phyloP scores from a whole-genome alignment of 2,329 filamentous ascomycete genomes.

The Neonectria faginata region DNA sequence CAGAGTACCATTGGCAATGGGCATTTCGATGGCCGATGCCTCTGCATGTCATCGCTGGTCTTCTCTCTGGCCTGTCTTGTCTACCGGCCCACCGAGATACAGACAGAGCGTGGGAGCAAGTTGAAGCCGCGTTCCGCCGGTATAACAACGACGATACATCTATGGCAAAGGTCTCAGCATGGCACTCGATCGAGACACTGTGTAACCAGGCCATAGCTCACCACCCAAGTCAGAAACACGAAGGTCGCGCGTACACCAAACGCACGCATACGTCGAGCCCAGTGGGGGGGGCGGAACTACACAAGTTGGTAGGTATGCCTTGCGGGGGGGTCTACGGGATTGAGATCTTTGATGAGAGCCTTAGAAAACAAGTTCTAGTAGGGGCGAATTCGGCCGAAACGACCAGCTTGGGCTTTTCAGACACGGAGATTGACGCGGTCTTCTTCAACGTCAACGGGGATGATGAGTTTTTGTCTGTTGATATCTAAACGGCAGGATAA shows the following conservation, averaged over 20 bases:
- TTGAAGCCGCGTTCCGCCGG: conserved; percentile 30
- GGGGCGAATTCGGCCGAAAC: conserved; percentile 11
- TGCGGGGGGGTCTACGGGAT: conserved; percentile 19
- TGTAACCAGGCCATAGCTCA: conserved; percentile 33
- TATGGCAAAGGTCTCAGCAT: conserved; percentile 33
- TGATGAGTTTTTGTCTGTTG: conserved; percentile 27
- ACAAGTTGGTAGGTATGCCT: conserved; percentile 20
- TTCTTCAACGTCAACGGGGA: conserved; percentile 33
- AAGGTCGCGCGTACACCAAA: conserved; percentile 26
- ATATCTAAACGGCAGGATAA: conserved; percentile 11
- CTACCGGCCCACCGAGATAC: conserved; percentile 30
- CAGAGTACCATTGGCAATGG: conserved; percentile 33
- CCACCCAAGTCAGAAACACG: conserved; percentile 25
- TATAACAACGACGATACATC: conserved; percentile 35
- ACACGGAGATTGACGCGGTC: conserved; percentile 27
- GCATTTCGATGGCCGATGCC: conserved; percentile 36
- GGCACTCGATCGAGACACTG: conserved; percentile 30
- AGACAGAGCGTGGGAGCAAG: conserved; percentile 33
- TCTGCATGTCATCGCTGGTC: conserved; percentile 28
- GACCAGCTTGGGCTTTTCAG: conserved; percentile 23
- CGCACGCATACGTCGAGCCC: conserved; percentile 21
- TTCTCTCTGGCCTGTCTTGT: conserved; percentile 27
- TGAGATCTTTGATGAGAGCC: conserved; percentile 13
- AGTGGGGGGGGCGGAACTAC: neutral
- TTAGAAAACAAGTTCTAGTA: conserved; percentile 16